Conservation (phyloP, 1,284 basidiomycete species). For the Heterobasidion occidentale region DNA sequence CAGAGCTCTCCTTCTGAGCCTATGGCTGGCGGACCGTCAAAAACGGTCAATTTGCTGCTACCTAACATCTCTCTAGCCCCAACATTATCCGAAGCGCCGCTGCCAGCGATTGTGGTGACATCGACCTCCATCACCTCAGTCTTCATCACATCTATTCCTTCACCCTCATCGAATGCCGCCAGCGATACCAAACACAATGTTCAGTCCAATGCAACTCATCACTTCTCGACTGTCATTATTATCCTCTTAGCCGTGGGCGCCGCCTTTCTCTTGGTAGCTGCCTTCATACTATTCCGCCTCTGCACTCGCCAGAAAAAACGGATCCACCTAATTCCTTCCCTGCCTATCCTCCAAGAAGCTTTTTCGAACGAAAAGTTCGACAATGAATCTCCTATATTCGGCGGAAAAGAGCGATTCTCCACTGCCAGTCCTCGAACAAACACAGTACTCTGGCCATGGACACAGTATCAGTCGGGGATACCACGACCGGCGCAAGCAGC, state of each 20-base stretch:
- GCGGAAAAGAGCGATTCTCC: conserved; percentile 60
- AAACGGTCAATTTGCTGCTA: neutral
- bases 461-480: conserved; percentile 44
- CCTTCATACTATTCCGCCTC: conserved; percentile 40
- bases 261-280: conserved; percentile 44
- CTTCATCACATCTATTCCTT: neutral
- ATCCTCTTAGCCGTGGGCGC: conserved; percentile 48
- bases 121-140: neutral
- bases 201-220: neutral
- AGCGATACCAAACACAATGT: neutral
- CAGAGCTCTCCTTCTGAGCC: conserved; percentile 4
- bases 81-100: too few species aligned
- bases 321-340: conserved; percentile 52
- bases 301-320: conserved; percentile 41
- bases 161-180: neutral
- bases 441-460: conserved; percentile 48
- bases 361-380: conserved; percentile 34
- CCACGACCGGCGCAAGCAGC: conserved; percentile 20
- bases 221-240: conserved; percentile 38
- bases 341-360: conserved; percentile 58
- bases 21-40: neutral
- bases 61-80: neutral
- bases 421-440: conserved; percentile 30
- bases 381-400: conserved; percentile 66
- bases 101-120: neutral